These are phyloP conservation scores for Daldinia caldariorum DNA, from an alignment of 495 filamentous ascomycete species.

Conservation along the genomic window DNA sequence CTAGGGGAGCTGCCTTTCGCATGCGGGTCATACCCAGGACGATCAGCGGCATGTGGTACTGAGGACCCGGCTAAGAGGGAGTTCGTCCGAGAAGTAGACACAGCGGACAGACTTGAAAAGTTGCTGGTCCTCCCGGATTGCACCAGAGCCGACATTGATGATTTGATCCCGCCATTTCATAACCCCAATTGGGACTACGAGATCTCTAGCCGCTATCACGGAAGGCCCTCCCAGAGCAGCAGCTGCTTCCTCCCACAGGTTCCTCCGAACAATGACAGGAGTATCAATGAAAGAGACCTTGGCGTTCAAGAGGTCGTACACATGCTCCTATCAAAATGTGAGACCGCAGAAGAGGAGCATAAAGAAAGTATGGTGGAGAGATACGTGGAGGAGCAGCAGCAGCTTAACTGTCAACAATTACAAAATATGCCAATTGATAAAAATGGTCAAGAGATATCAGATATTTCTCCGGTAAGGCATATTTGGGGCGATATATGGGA, in stretches of 20 bases:
- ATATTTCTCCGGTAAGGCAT: neutral
- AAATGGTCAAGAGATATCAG: too few species aligned
- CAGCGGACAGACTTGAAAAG: constrained; percentile 21
- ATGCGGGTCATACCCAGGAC: constrained; percentile 8
- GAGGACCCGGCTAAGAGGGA: constrained; percentile 17
- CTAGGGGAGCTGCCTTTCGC: constrained; percentile 30
- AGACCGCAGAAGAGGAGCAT: neutral
- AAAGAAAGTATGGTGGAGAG: neutral
- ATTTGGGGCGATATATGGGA: neutral
- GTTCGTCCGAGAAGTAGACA: constrained; percentile 35
- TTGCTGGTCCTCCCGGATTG: constrained; percentile 22
- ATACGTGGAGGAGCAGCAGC: neutral
- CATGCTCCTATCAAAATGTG: neutral
- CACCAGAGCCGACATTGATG: constrained; percentile 5
- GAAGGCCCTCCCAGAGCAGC: neutral
- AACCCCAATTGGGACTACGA: constrained; percentile 9
- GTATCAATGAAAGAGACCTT: neutral
- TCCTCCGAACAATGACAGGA: neutral
- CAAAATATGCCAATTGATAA: neutral
- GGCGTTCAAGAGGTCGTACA: neutral
- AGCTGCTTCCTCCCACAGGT: neutral
- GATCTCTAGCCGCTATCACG: constrained; percentile 13
- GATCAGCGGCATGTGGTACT: constrained; percentile 10
- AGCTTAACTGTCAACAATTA: neutral
- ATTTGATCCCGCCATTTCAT: constrained; percentile 2